Base-by-base conservation (phyloP, 495 filamentous ascomycete species). In the Filosporella fistucella region DNA sequence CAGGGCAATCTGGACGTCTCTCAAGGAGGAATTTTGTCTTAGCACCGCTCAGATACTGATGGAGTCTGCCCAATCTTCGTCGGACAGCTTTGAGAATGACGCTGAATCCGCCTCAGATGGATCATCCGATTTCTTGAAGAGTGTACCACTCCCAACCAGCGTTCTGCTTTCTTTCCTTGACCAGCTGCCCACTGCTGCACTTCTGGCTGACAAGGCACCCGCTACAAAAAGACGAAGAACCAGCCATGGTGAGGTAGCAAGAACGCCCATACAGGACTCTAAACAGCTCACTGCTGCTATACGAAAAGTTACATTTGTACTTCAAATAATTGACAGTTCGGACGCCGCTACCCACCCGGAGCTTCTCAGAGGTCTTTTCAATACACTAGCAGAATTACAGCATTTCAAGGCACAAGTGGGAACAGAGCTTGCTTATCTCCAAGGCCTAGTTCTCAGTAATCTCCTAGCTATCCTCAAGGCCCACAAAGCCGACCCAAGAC, bases 351-450 rank as follows among this genome's bases (percentile, higher is more conserved):
- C 76, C 14, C 83, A 91, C 55, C 80, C 84, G 0, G 74, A 86
- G 54, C 67, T 98, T 26, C 72, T 94, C 3, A 76, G 77, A 49
- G 80, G 78, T 32, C 72, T 96, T 7, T 98, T 96, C 71, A 78
- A 83, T 24, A 70, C 85, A 0, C 75, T 98, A 30, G 81, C 78
- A n/a, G 87, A 94, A 52, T 70, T 97, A 25, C 88, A 93, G 37
- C 82, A 86, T 51, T 85, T 87, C 59, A 84, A 85, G 57, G 69
- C 75, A 2, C 74, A 86, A 42, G 74, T 86, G 14, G 68, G 70
- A 13, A 86, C 87, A 1, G 87, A 90, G 51, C 73, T 95, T 49
- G 88, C 84, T 5, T 96, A 96, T 65, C 74, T 98, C 13, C 83
- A 96, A 56, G 83, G 80, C 38, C 63, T 95, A 33, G 76, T 89